Conservation (phyloP, 371 early-diverging fungal genomes). For the Zychaea mexicana region DNA sequence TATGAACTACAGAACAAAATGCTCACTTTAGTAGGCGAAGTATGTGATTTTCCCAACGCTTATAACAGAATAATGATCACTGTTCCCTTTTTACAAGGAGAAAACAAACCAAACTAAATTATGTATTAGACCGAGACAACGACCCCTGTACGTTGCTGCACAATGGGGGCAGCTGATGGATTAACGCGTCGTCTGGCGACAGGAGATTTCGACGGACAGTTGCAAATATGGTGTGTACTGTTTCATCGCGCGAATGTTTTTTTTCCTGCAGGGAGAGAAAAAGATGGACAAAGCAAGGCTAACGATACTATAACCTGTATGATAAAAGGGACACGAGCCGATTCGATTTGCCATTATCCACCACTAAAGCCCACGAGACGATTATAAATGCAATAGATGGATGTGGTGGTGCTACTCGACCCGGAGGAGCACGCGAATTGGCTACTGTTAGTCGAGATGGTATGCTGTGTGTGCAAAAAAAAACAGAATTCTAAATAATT, state of each 20-base stretch:
- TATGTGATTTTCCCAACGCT: slow-evolving; percentile 11
- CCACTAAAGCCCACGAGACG: slow-evolving; percentile 69
- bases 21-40: slow-evolving; percentile 51
- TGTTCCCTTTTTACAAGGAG: background rate
- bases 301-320: background rate
- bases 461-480: slow-evolving; percentile 10
- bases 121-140: slow-evolving; percentile 44
- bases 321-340: slow-evolving; percentile 66
- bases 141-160: slow-evolving; percentile 66
- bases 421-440: slow-evolving; percentile 64
- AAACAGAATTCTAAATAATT: background rate
- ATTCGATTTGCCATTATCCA: slow-evolving; percentile 59
- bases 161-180: slow-evolving; percentile 63
- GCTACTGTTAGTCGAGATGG: slow-evolving; percentile 82
- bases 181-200: slow-evolving; percentile 66
- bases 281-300: background rate
- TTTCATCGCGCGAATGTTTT: background rate
- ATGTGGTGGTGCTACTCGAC: slow-evolving; percentile 47
- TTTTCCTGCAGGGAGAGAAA: background rate
- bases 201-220: slow-evolving; percentile 75
- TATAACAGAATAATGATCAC: no score
- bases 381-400: slow-evolving; percentile 82
- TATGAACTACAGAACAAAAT: slow-evolving; percentile 55
- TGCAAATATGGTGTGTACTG: slow-evolving; percentile 63
- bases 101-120: background rate